phyloP scores from a whole-genome alignment of 192 early-diverging fungal species.

The Anaeromyces robustus region DNA sequence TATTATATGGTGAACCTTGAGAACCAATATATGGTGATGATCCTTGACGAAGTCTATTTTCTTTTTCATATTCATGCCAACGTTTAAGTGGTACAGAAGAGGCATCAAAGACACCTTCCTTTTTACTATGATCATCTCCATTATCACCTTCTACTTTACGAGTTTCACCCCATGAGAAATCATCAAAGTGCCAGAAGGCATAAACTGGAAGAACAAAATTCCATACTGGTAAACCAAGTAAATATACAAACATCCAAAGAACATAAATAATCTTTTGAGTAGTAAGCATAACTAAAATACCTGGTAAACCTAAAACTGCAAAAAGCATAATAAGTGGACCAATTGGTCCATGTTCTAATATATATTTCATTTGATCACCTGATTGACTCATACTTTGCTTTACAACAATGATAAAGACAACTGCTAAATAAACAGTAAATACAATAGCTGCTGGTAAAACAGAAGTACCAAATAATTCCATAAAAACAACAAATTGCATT shows the following conservation, averaged over 20 bases:
- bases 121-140: constrained; percentile 27
- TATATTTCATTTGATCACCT: neutral
- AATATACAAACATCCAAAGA: constrained; percentile 74
- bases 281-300: constrained; percentile 32
- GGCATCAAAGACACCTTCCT: constrained; percentile 15
- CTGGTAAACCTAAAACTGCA: constrained; percentile 2
- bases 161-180: constrained; percentile 98
- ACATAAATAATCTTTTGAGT: constrained; percentile 70
- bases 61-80: constrained; percentile 23
- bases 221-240: constrained; percentile 59
- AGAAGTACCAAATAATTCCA: neutral
- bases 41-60: neutral
- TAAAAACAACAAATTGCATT: constrained; percentile 26
- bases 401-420: neutral
- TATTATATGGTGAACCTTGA: neutral
- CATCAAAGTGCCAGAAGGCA: constrained; percentile 98
- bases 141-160: constrained; percentile 78
- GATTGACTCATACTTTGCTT: neutral
- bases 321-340: neutral
- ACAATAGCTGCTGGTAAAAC: neutral
- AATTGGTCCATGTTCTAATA: neutral
- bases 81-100: constrained; percentile 14
- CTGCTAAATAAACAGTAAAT: neutral
- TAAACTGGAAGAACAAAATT: constrained; percentile 85
- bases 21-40: neutral